Evolutionary conservation across 2,329 filamentous ascomycete species (phyloP).

Genomic region (Penicillium verrucosum): DNA sequence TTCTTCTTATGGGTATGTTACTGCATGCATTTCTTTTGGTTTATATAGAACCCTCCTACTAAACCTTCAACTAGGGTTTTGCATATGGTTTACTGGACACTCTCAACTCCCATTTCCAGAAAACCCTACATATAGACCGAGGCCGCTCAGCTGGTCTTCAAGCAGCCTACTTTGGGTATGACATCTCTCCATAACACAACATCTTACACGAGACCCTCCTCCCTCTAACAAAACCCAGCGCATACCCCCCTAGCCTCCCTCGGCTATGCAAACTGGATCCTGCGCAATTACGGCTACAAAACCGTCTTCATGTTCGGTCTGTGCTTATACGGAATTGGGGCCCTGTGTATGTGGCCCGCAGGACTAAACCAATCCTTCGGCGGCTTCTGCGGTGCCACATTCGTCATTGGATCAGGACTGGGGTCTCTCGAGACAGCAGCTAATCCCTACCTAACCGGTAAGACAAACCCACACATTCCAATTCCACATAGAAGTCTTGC

Average conservation of each 20-base stretch:
- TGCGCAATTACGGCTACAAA: slow-evolving; percentile 74
- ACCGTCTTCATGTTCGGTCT: slow-evolving; percentile 75
- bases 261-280: slow-evolving; percentile 56
- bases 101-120: slow-evolving; percentile 57
- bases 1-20: slow-evolving; percentile 52
- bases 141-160: slow-evolving; percentile 61
- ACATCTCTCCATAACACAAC: not conserved
- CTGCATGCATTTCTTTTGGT: not conserved
- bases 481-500: not conserved
- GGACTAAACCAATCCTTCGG: slow-evolving; percentile 69
- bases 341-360: slow-evolving; percentile 81
- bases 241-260: slow-evolving; percentile 55
- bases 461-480: not conserved
- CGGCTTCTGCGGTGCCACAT: slow-evolving; percentile 68
- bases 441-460: slow-evolving; percentile 68
- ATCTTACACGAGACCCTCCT: not conserved
- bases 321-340: slow-evolving; percentile 66
- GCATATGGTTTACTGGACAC: slow-evolving; percentile 51
- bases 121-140: slow-evolving; percentile 53
- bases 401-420: slow-evolving; percentile 71
- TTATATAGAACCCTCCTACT: not conserved
- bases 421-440: slow-evolving; percentile 74
- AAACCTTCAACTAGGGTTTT: slow-evolving; percentile 36
- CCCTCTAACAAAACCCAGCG: slow-evolving; percentile 29
- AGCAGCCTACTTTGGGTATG: slow-evolving; percentile 62